A percentile compares a stretch with the other conserved stretches of the same genome.
Evolutionary conservation across 305 asterid species (phyloP).

Genomic region (Rubia peregrina): DNA sequence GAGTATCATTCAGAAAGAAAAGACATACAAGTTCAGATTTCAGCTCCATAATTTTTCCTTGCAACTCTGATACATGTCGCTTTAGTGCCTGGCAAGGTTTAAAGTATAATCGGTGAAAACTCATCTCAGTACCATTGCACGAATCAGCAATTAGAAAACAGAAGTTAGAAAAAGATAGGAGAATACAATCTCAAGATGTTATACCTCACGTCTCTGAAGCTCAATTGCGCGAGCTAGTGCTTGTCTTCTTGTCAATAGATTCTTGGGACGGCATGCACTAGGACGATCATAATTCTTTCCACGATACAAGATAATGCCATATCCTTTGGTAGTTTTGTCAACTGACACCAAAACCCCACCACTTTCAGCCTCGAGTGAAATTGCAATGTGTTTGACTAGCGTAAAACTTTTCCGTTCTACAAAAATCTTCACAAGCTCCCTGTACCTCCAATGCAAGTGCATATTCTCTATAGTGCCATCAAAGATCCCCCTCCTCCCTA

Average conservation of each 20-base stretch:
- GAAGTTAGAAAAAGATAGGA: too few species aligned
- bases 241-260: slow-evolving; percentile 39
- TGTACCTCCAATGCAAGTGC: slow-evolving; percentile 90
- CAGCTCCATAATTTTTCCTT: slow-evolving; percentile 33
- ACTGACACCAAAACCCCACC: slow-evolving; percentile 85
- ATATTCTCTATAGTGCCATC: slow-evolving; percentile 85
- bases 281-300: slow-evolving; percentile 44
- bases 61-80: slow-evolving; percentile 32
- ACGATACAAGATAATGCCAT: slow-evolving; percentile 35
- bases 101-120: not conserved
- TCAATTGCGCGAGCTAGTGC: slow-evolving; percentile 43
- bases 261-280: slow-evolving; percentile 27
- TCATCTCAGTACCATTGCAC: not conserved
- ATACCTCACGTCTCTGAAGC: slow-evolving; percentile 46
- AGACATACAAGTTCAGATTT: slow-evolving; percentile 32
- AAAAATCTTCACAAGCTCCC: slow-evolving; percentile 79
- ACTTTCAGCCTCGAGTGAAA: slow-evolving; percentile 81
- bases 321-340: slow-evolving; percentile 56
- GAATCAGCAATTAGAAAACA: not conserved
- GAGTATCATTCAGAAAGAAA: slow-evolving; percentile 3
- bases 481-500: slow-evolving; percentile 81
- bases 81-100: slow-evolving; percentile 30
- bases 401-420: slow-evolving; percentile 52
- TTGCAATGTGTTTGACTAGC: slow-evolving; percentile 72
- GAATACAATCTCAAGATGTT: slow-evolving; percentile 1